A percentile compares a stretch with the other conserved stretches of the same genome.
phyloP scores from a whole-genome alignment of 257 asterid species.

The Voacanga thouarsii region DNA sequence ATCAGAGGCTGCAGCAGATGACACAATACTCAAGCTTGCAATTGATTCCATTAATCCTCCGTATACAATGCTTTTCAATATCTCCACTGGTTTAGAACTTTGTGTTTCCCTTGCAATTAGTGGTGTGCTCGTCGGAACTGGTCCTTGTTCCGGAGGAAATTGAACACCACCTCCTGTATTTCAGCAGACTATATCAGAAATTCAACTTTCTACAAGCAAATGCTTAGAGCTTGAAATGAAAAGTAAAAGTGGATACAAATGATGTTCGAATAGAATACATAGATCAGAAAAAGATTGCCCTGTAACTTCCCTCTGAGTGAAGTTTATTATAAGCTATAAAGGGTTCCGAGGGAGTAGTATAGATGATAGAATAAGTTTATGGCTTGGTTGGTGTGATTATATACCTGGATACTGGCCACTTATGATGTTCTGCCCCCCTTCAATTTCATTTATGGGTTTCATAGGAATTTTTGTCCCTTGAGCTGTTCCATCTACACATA shows the following conservation, averaged over 20 bases:
- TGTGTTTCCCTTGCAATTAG: no score
- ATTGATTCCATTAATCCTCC: conserved; percentile 65
- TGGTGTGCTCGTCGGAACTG: conserved; percentile 1
- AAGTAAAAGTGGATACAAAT: neutral
- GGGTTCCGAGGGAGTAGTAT: neutral
- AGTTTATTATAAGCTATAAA: neutral
- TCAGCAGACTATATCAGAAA: conserved; percentile 1
- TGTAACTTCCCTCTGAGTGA: neutral
- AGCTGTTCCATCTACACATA: conserved; percentile 14
- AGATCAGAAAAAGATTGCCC: neutral
- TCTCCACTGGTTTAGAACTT: conserved; percentile 39
- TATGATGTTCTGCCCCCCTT: no score
- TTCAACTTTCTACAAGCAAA: neutral
- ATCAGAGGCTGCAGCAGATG: conserved; percentile 69
- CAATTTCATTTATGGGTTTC: conserved; percentile 9
- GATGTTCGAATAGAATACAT: neutral
- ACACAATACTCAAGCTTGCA: conserved; percentile 55
- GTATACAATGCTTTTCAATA: conserved; percentile 54
- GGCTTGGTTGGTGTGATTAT: neutral
- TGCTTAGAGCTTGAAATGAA: no score
- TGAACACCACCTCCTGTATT: conserved; percentile 22
- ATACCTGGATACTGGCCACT: conserved; percentile 10
- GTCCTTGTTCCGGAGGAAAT: conserved; percentile 9
- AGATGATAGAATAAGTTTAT: neutral
- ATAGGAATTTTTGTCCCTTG: neutral